phyloP scores from a whole-genome alignment of 768 basidiomycete species.

The Leccinellum albellum region DNA sequence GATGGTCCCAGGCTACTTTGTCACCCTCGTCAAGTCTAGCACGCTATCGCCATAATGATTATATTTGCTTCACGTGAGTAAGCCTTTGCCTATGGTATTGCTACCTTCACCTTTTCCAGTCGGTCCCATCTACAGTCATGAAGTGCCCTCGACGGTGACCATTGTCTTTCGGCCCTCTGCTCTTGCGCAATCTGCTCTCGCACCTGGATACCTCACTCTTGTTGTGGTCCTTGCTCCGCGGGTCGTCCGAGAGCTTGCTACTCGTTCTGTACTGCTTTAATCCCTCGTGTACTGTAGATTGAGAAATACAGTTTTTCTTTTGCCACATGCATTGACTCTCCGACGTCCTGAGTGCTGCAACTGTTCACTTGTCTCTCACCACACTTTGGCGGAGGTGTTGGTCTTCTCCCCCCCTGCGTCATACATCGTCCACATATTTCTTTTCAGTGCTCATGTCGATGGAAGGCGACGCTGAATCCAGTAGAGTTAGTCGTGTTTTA shows the following conservation, averaged over 20 bases:
- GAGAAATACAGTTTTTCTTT: constrained; percentile 37
- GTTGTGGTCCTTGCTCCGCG: neutral
- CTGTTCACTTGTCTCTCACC: constrained; percentile 22
- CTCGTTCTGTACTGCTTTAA: constrained; percentile 19
- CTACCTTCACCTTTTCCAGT: neutral
- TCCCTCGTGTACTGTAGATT: constrained; percentile 32
- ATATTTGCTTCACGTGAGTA: neutral
- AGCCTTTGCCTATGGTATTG: neutral
- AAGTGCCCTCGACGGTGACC: neutral
- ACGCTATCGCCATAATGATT: neutral
- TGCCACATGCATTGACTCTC: constrained; percentile 53
- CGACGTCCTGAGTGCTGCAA: constrained; percentile 40
- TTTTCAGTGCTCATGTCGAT: constrained; percentile 43
- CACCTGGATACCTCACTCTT: neutral
- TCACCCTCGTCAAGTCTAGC: neutral
- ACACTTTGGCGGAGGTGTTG: constrained; percentile 16
- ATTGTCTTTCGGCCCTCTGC: neutral
- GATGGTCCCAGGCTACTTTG: neutral
- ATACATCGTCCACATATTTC: constrained; percentile 13
- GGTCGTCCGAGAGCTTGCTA: constrained; percentile 3
- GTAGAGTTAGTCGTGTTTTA: constrained; percentile 45
- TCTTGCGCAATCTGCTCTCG: neutral
- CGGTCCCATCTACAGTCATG: neutral
- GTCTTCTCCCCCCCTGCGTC: constrained; percentile 4
- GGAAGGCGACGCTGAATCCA: constrained; percentile 41